A percentile compares a stretch with the other conserved stretches of the same genome.
These are phyloP conservation scores for Paraphoma sp. DNA, from an alignment of 2,329 filamentous ascomycete species.

Conservation along the genomic window DNA sequence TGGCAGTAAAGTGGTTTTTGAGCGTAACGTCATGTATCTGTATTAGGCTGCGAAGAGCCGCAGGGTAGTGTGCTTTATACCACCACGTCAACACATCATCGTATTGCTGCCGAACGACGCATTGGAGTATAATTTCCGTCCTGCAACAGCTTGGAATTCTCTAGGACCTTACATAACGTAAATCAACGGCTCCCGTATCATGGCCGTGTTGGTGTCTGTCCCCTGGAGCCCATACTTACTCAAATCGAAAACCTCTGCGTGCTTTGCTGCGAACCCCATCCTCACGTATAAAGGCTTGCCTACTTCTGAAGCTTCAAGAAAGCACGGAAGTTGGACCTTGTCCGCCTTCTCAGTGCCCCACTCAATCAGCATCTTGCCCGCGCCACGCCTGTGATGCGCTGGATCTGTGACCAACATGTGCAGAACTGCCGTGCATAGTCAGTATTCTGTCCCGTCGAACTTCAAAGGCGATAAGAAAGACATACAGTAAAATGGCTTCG, in stretches of 20 bases:
- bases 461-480: background rate
- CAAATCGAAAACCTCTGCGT: conserved; percentile 33
- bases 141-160: background rate
- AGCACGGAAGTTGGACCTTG: conserved; percentile 46
- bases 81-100: background rate
- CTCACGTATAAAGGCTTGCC: conserved; percentile 51
- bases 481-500: conserved; percentile 45
- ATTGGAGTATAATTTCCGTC: background rate
- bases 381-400: conserved; percentile 50
- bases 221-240: conserved; percentile 38
- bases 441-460: too few species aligned
- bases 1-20: background rate
- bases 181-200: conserved; percentile 33
- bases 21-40: background rate
- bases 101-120: background rate
- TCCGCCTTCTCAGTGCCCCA: conserved; percentile 52
- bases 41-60: background rate
- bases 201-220: conserved; percentile 32
- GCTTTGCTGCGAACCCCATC: conserved; percentile 31
- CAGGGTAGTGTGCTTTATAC: background rate
- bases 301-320: conserved; percentile 50
- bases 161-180: background rate
- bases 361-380: conserved; percentile 48
- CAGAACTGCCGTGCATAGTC: conserved; percentile 25
- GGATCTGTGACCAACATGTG: conserved; percentile 46